These are phyloP conservation scores for Trifolium subterraneum DNA, from an alignment of 306 rosid species.

Conservation along the genomic window DNA sequence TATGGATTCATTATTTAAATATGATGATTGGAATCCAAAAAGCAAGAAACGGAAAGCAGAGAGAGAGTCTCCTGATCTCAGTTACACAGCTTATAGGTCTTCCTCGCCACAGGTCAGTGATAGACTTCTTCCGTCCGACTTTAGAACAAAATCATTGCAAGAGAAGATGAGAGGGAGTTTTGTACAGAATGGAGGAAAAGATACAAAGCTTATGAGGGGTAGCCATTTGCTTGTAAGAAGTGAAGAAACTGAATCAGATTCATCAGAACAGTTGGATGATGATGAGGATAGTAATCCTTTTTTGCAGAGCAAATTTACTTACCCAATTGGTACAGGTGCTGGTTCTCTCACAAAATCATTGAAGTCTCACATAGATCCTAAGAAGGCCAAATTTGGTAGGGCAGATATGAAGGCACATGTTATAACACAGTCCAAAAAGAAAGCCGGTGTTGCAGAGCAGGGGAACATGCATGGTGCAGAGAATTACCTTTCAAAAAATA, in stretches of 20 bases:
- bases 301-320: constrained; percentile 75
- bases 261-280: constrained; percentile 84
- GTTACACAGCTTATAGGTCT: constrained; percentile 64
- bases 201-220: constrained; percentile 50
- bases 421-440: constrained; percentile 52
- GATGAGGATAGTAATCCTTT: constrained; percentile 80
- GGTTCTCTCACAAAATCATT: constrained; percentile 58
- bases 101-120: constrained; percentile 80
- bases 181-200: constrained; percentile 66
- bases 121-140: constrained; percentile 57
- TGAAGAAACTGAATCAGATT: constrained; percentile 95
- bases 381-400: constrained; percentile 59
- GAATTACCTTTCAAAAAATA: constrained; percentile 63
- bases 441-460: constrained; percentile 55
- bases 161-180: constrained; percentile 61
- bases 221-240: constrained; percentile 52
- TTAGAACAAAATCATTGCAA: constrained; percentile 64
- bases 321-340: constrained; percentile 61
- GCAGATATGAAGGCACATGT: constrained; percentile 62
- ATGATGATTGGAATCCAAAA: constrained; percentile 65
- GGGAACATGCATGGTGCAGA: constrained; percentile 55
- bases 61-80: constrained; percentile 75
- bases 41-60: constrained; percentile 78
- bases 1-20: constrained; percentile 59
- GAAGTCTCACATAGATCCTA: constrained; percentile 65